Base-by-base conservation (phyloP, 2,329 filamentous ascomycete species). In the Epichloe sylvatica region DNA sequence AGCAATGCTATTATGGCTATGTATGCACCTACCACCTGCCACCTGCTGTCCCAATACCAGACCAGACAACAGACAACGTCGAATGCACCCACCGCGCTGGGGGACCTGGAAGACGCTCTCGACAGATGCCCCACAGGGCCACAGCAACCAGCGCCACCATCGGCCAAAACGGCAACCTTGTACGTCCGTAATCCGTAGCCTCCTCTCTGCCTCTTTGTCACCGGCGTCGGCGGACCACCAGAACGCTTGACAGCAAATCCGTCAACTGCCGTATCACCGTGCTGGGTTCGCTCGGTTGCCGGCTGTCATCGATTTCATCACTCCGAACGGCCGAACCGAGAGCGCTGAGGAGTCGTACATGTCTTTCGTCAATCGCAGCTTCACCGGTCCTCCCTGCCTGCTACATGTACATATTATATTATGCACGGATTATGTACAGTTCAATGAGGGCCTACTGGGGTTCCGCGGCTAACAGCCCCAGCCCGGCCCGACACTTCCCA, bases 91-190 rank as follows among this genome's bases (percentile, higher is more conserved):
- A n/a, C 35, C 12, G 3, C 4, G 3, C 35, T n/a, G 13, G 13
- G 35, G 15, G 25, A 9, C 25, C 13, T 36, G 15, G 15, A 36
- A 36, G 15, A 36, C 12, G 35, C 35, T 13, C 35, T 30, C 12
- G 35, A 37, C 45, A 33, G 13, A 39, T 33, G 45, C 38, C 45
- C 49, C 45, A 36, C 17, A 17, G 17, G 17, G 17, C 17, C 17
- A 17, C 45, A 39, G 12, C 49, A 40, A 35, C 30, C 41, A 25
- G 25, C 48, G 48, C 51, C 48, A 46, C 43, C 36, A 42, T 45
- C 44, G 40, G 49, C 49, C 49, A 33, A 41, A 50, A 50, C 43
- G 33, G 44, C 49, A 45, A 45, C 15, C 33, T 39, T 39, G 30
- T 9, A 6, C 19, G 19, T 19, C 3, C 5, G 21, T 23, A 21